Evolutionary conservation across 345 rosid genomes (phyloP), one percentile per base, ranked within the genome.

Genomic region (Conringia planisiliqua): DNA sequence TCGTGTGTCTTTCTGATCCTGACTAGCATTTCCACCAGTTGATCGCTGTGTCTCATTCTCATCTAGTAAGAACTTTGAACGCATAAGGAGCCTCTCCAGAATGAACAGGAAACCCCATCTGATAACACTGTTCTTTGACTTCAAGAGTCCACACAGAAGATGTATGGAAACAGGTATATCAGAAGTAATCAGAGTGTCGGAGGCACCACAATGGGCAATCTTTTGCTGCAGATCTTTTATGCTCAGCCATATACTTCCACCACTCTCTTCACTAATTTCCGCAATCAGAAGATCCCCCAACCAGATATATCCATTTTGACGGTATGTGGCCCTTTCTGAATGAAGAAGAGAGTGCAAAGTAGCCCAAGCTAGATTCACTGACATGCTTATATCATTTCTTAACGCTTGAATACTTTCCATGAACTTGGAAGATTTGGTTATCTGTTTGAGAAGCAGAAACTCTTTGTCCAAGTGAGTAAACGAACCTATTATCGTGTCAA

Each of bases 311-410:
- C 98, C 99, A 85, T 90, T 95, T 78, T 78, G 96, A 74, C 92
- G 90, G 70, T 81, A 92, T 14, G 90, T 80, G 72, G 83, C 82
- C 73, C 93, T 89, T 73, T 88, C 91, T 35, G 98, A 95, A 79
- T 92, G 99, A 80, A 95, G 91, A 77, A 95, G 99, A 65, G 97
- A 95, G 80, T 95, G 99, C 76, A 92, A 80, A 33, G 89, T 90
- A 63, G 89, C 86, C 99, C 99, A 95, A 20, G 91, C 78, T 22
- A 86, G 85, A 79, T 89, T 88, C 61, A 83, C 86, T 70, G 91
- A 79, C 83, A 69, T 70, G 71, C 68, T 69, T 40, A 82, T 77
- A 73, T 85, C 88, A 73, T 81, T 81, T 77, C 79, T 85, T 56
- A 74, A 52, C 29, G 48, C 81, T 72, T 82, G 81, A 54, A 90